A percentile compares a stretch with the other conserved stretches of the same genome.
Evolutionary conservation across 2,329 filamentous ascomycete species (phyloP).

Genomic region (Cephalotrichum gorgonifer): DNA sequence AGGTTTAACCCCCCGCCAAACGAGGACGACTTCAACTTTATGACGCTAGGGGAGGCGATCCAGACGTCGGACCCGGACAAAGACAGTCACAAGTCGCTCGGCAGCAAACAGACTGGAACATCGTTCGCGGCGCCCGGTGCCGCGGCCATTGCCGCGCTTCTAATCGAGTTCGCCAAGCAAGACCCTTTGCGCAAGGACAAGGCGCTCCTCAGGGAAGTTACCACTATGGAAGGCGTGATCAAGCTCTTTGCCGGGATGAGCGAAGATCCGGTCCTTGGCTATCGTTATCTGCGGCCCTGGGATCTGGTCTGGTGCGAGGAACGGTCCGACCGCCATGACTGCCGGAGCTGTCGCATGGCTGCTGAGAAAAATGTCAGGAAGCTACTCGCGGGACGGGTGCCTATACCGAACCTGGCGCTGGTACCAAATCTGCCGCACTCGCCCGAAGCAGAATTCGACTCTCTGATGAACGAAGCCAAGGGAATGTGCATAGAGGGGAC

Average conservation of each 20-base stretch:
- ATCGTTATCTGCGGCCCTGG: neutral
- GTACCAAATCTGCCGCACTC: neutral
- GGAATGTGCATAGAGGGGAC: neutral
- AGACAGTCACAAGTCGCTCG: neutral
- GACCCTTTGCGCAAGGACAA: neutral
- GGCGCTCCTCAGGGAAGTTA: neutral
- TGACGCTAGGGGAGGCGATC: neutral
- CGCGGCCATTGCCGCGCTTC: neutral
- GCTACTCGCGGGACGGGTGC: neutral
- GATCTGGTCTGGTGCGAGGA: neutral
- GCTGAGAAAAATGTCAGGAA: neutral
- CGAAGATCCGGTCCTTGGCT: neutral
- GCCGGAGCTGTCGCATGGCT: neutral
- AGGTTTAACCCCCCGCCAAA: neutral
- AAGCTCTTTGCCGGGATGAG: neutral
- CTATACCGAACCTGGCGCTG: neutral
- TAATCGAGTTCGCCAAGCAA: neutral
- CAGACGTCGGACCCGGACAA: neutral
- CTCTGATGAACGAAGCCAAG: neutral
- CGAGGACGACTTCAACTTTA: neutral
- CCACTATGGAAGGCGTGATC: neutral
- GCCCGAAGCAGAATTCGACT: neutral
- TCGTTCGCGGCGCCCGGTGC: neutral
- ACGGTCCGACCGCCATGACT: neutral
- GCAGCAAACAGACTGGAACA: neutral